These are phyloP conservation scores for Lactuca saligna DNA, from an alignment of 129 eudicot species.

Conservation along the genomic window DNA sequence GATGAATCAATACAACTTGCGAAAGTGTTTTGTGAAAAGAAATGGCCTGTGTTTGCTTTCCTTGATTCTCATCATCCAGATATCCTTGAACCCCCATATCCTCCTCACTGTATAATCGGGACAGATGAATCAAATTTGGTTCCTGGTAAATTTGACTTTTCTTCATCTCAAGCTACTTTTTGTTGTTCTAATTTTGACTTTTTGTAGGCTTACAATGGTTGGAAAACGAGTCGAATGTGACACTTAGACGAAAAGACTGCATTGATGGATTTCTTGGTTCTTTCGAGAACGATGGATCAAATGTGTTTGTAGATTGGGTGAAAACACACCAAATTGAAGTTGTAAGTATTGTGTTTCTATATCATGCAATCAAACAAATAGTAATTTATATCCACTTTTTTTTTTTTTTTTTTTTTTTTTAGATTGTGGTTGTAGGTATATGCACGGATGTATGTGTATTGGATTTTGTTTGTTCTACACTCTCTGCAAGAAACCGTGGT, in stretches of 20 bases:
- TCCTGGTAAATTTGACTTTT: conserved; percentile 46
- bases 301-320: conserved; percentile 86
- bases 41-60: conserved; percentile 82
- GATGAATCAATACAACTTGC: conserved; percentile 69
- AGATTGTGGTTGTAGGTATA: conserved; percentile 84
- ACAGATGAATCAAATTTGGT: conserved; percentile 75
- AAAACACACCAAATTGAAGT: conserved; percentile 62
- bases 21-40: conserved; percentile 57
- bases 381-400: conserved; percentile 5
- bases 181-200: conserved; percentile 19
- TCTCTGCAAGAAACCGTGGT: conserved; percentile 85
- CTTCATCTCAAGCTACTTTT: conserved; percentile 2
- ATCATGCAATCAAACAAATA: background rate
- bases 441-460: conserved; percentile 91
- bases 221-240: conserved; percentile 74
- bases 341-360: conserved; percentile 39
- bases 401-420: conserved; percentile 18
- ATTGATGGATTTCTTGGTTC: conserved; percentile 91
- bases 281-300: conserved; percentile 73
- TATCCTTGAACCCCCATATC: conserved; percentile 85
- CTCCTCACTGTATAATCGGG: conserved; percentile 90
- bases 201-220: conserved; percentile 66
- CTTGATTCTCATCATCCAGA: conserved; percentile 90
- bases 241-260: conserved; percentile 77
- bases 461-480: conserved; percentile 74